Evolutionary conservation across 108 stramenopile species (phyloP).

Genomic region (Nannochloropsis gaditana): DNA sequence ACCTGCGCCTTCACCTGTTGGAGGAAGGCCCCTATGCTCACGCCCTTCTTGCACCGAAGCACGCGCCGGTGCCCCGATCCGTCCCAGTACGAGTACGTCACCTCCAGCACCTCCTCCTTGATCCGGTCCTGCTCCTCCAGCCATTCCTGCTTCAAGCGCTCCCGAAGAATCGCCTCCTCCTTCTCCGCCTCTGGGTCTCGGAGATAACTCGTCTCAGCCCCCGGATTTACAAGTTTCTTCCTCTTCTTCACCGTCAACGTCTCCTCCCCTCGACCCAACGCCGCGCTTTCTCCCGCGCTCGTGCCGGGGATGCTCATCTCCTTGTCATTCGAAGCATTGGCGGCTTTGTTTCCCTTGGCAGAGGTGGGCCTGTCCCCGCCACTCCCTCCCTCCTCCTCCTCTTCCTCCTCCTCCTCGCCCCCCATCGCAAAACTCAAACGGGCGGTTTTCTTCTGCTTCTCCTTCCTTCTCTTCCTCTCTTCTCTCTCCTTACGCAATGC

Average conservation of each 20-base stretch:
- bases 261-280: background rate
- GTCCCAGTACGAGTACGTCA: slow-evolving; percentile 95
- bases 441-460: slow-evolving; percentile 43
- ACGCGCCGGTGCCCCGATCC: slow-evolving; percentile 84
- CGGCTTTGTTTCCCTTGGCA: background rate
- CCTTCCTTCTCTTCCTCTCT: slow-evolving; percentile 38
- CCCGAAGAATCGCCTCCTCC: slow-evolving; percentile 56
- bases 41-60: slow-evolving; percentile 69
- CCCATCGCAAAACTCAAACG: slow-evolving; percentile 41
- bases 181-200: slow-evolving; percentile 77
- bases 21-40: slow-evolving; percentile 77
- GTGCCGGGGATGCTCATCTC: background rate
- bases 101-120: slow-evolving; percentile 72
- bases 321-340: background rate
- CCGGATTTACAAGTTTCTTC: background rate
- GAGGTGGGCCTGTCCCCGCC: background rate
- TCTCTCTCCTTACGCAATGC: background rate
- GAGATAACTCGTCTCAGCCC: slow-evolving; percentile 82
- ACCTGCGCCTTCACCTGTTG: slow-evolving; percentile 72
- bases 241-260: background rate
- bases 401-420: slow-evolving; percentile 50
- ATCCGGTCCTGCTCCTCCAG: slow-evolving; percentile 64
- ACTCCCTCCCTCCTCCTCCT: background rate
- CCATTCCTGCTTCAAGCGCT: slow-evolving; percentile 74
- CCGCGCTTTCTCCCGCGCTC: background rate